These are phyloP conservation scores for Beta corolliflora DNA, from an alignment of 179 eudicot species.

Conservation along the genomic window DNA sequence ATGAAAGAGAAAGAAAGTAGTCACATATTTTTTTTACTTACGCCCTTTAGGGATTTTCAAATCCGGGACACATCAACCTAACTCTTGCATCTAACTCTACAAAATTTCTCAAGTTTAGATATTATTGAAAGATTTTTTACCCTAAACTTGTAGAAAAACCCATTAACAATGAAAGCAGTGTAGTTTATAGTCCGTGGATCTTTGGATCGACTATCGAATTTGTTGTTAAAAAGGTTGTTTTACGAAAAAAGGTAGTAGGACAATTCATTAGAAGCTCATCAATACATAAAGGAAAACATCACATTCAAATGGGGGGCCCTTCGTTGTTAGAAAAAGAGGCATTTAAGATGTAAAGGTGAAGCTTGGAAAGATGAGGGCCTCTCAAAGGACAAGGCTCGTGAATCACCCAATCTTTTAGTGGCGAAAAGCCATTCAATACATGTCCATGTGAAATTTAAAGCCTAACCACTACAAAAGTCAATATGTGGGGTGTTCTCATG, in stretches of 20 bases:
- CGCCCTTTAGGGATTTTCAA: too few species aligned
- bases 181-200: not conserved
- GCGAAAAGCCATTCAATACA: slow-evolving; percentile 18
- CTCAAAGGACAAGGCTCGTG: slow-evolving; percentile 36
- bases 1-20: too few species aligned
- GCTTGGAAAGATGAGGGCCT: slow-evolving; percentile 26
- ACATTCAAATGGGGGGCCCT: slow-evolving; percentile 15
- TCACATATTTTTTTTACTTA: too few species aligned
- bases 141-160: too few species aligned
- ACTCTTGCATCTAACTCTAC: too few species aligned
- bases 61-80: too few species aligned
- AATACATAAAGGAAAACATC: slow-evolving; percentile 33
- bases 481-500: slow-evolving; percentile 19
- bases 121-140: too few species aligned
- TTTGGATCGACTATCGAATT: not conserved
- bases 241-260: not conserved
- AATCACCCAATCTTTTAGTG: slow-evolving; percentile 19
- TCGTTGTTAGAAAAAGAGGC: not conserved
- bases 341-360: slow-evolving; percentile 30
- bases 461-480: slow-evolving; percentile 33
- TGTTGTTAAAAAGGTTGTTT: not conserved
- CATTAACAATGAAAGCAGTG: too few species aligned
- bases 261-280: slow-evolving; percentile 2
- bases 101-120: too few species aligned
- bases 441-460: slow-evolving; percentile 30